Percentiles rank a stretch among this genome's conserved stretches.
Evolutionary conservation across 495 filamentous ascomycete species (phyloP).

Genomic region (Aspergillus homomorphus): DNA sequence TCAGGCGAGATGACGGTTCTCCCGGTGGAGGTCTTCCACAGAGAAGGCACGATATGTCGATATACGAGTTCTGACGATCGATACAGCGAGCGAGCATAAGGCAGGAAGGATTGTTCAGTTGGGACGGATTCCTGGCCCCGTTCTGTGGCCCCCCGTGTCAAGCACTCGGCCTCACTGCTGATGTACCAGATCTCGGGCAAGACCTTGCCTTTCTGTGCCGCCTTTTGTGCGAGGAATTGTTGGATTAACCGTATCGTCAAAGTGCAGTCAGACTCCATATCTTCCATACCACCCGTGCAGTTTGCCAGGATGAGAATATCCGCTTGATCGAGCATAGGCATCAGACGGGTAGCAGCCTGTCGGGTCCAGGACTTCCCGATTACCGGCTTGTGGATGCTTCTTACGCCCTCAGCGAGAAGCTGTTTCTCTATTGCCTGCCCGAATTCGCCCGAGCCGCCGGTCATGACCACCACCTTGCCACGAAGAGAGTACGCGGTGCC

Average conservation of each 20-base stretch:
- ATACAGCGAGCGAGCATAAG: constrained; percentile 17
- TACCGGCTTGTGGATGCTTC: constrained; percentile 2
- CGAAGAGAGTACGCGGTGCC: constrained; percentile 22
- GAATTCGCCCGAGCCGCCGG: constrained; percentile 15
- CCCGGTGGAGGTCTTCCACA: constrained; percentile 10
- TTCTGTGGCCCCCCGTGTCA: background rate
- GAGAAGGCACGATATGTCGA: constrained; percentile 18
- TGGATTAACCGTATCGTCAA: constrained; percentile 11
- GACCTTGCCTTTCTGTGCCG: background rate
- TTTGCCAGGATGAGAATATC: constrained; percentile 16
- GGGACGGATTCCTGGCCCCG: constrained; percentile 6
- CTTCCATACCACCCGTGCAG: constrained; percentile 9
- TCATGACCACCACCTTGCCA: constrained; percentile 17
- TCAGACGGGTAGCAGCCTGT: background rate
- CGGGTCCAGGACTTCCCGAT: constrained; percentile 10
- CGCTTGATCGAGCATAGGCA: background rate
- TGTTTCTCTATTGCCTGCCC: constrained; percentile 12
- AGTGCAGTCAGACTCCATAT: constrained; percentile 13
- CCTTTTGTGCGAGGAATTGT: constrained; percentile 8
- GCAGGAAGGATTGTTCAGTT: constrained; percentile 15
- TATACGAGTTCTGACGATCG: constrained; percentile 11
- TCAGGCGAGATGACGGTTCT: constrained; percentile 8
- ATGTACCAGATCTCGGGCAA: constrained; percentile 23
- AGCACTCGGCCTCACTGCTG: constrained; percentile 16
- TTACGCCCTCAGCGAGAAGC: constrained; percentile 12